These are phyloP conservation scores for Chionographis japonica DNA, from an alignment of 106 monocot species.

Conservation along the genomic window DNA sequence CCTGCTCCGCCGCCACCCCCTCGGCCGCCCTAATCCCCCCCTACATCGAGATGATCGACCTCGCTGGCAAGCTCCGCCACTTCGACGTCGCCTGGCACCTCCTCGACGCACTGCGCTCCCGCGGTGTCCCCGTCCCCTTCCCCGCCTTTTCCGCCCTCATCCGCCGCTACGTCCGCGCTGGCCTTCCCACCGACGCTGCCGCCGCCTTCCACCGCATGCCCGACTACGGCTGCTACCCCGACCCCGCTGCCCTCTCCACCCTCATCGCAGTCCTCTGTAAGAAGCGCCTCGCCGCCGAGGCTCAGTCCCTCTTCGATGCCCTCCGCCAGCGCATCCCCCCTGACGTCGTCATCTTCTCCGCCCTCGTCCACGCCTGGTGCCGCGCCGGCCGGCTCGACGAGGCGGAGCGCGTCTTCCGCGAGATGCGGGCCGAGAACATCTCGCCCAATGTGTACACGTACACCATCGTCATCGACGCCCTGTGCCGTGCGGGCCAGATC, in stretches of 20 bases:
- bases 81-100: constrained; percentile 70
- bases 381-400: constrained; percentile 58
- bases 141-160: constrained; percentile 52
- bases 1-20: constrained; percentile 8
- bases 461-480: constrained; percentile 65
- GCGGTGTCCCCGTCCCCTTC: constrained; percentile 26
- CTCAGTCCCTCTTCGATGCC: constrained; percentile 72
- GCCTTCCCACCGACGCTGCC: constrained; percentile 49
- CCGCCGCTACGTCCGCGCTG: constrained; percentile 73
- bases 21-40: constrained; percentile 9
- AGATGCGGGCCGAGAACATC: constrained; percentile 54
- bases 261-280: constrained; percentile 52
- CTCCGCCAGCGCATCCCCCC: constrained; percentile 44
- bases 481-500: constrained; percentile 66
- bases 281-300: constrained; percentile 62
- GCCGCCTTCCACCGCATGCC: constrained; percentile 61
- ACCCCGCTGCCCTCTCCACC: constrained; percentile 44
- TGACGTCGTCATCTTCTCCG: constrained; percentile 76
- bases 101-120: constrained; percentile 54
- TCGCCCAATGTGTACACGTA: constrained; percentile 88
- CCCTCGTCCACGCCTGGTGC: constrained; percentile 88
- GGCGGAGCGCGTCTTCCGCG: constrained; percentile 61
- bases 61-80: constrained; percentile 71
- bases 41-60: constrained; percentile 61
- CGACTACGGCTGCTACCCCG: constrained; percentile 52